Evolutionary conservation across 1,284 basidiomycete species (phyloP).

Genomic region (Cutaneotrichosporon sp.): DNA sequence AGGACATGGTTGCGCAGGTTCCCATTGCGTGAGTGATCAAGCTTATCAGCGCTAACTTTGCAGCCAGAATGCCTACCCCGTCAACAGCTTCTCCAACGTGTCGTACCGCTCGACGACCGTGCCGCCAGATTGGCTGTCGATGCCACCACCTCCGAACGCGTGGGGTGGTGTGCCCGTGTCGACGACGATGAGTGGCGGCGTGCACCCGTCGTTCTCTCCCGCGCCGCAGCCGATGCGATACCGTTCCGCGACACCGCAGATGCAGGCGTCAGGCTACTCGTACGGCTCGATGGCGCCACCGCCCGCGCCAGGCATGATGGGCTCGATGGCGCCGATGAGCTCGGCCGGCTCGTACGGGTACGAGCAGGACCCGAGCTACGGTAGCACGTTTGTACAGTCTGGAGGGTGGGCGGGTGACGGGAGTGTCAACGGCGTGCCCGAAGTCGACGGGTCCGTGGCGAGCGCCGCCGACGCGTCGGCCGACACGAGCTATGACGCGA

Average conservation of each 20-base stretch:
- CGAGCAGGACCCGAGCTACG: neutral
- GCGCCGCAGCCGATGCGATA: constrained; percentile 17
- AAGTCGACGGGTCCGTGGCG: neutral
- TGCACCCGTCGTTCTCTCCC: constrained; percentile 14
- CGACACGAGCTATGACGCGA: constrained; percentile 1
- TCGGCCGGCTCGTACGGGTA: neutral
- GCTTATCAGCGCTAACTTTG: neutral
- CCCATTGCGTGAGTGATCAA: constrained; percentile 11
- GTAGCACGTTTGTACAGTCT: neutral
- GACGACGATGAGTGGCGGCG: neutral
- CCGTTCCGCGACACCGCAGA: constrained; percentile 19
- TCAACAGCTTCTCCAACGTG: constrained; percentile 10
- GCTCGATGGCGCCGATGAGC: neutral
- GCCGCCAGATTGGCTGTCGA: constrained; percentile 22
- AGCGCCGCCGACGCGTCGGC: neutral
- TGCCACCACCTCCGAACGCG: constrained; percentile 15
- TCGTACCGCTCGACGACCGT: constrained; percentile 22
- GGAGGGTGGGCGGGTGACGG: neutral
- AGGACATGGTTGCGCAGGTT: constrained; percentile 12
- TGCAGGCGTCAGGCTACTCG: constrained; percentile 7
- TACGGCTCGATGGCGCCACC: constrained; percentile 21
- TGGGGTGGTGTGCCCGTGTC: constrained; percentile 4
- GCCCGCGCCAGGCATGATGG: constrained; percentile 9
- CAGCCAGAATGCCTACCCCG: constrained; percentile 7
- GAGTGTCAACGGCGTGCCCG: neutral